Evolutionary conservation across 257 asterid genomes (phyloP), one percentile per base, ranked within the genome.

Genomic region (Scutellaria galericulata): DNA sequence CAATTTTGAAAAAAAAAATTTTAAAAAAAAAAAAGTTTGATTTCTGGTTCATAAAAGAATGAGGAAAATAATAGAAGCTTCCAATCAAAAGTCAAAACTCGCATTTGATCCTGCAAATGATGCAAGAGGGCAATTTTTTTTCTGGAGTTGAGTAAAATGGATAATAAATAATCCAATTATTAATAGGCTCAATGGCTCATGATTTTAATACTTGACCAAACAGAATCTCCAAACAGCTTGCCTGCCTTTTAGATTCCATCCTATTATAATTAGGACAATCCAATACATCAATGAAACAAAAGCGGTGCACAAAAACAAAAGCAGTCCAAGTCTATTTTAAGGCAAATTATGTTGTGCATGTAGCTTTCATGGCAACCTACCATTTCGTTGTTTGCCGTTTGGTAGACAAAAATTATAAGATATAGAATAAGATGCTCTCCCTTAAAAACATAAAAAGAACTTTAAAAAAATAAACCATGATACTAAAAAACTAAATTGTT

Each of bases 191-290:
- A 56, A 27, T 10, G 18, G 37, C 37, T 10, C 7, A 35, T 47
- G 48, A 58, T 42, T 58, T 1, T n/a, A 37, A 59, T 46, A 58
- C 54, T 45, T 9, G 37, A 59, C 60, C 56, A 13, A 24, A 41
- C 56, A 61, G 42, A 62, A 63, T 68, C 70, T 63, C 27, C 7
- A 4, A 31, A 73, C 24, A 41, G 63, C 58, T 14, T 2, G 35
- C 7, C 27, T 14, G 73, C 70, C 61, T 59, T 12, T 12, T 46
- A 35, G 22, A 9, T 31, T 27, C 75, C 39, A 18, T 59, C 42
- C 22, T 14, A 8, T 10, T 27, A 44, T 9, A 22, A 12, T 50
- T 45, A 51, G 50, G 7, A 50, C 14, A 9, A 35, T 44, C 47
- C 67, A 44, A 9, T 41, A 5, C 44, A 31, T 45, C 12, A 12